Conservation (phyloP, 257 asterid species). For the Leonotis leonurus region DNA sequence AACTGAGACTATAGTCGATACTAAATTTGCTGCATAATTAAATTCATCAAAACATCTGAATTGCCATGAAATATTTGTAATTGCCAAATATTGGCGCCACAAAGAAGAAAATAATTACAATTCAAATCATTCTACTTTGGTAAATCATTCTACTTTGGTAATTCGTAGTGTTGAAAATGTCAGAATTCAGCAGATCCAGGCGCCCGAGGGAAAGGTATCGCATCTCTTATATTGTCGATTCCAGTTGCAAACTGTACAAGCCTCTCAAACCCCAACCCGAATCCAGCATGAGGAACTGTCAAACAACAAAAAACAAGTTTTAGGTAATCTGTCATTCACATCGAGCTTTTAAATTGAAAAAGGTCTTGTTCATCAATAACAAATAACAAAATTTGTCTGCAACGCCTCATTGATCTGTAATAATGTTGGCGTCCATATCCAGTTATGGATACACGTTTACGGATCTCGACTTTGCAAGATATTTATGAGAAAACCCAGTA, state of each 20-base stretch:
- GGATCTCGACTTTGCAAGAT: background rate
- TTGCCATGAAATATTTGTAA: background rate
- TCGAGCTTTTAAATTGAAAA: background rate
- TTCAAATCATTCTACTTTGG: background rate
- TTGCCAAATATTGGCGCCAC: background rate
- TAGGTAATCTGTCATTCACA: no score
- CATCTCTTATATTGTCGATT: slow-evolving; percentile 83
- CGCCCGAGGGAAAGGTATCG: slow-evolving; percentile 87
- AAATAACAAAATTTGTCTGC: background rate
- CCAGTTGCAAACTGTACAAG: slow-evolving; percentile 96
- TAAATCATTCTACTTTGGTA: no score
- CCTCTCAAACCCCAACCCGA: slow-evolving; percentile 96
- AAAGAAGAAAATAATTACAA: background rate
- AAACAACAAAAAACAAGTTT: background rate
- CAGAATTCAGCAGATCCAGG: slow-evolving; percentile 96
- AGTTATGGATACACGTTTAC: background rate
- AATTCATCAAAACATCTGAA: no score
- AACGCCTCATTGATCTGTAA: background rate
- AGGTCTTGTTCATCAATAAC: background rate
- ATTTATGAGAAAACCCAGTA: background rate
- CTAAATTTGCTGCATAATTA: no score
- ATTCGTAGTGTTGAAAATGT: slow-evolving; percentile 3
- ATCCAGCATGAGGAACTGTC: slow-evolving; percentile 93
- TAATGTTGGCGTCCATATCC: background rate
- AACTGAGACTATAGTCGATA: no score